Evolutionary conservation across 768 basidiomycete species (phyloP), one percentile per base, ranked within the genome.

Genomic region (Leucocoprinus birnbaumii): DNA sequence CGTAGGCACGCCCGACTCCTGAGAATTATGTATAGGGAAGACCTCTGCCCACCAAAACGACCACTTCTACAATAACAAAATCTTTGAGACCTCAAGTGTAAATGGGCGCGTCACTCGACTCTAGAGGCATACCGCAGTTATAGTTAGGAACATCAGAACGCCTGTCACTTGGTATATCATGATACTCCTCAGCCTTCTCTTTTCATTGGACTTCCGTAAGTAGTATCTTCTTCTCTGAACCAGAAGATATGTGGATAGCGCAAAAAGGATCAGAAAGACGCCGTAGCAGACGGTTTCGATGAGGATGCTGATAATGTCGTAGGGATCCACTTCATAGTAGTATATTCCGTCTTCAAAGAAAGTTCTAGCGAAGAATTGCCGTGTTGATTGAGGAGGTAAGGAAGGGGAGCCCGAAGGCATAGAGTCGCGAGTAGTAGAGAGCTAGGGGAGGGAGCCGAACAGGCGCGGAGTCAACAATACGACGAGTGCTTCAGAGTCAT

Each of bases 1-100:
- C 10, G 49, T 24, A 8, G 45, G 6, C 14, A 47, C 8, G 14
- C n/a, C 18, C 10, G 31, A 11, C 11, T n/a, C 3, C 1, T 1
- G 19, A 11, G 31, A n/a, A n/a, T n/a, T 18, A 18, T 5, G 21
- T 22, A 50, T 38, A 18, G 49, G 49, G 6, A 50, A 9, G 3
- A 41, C 37, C 41, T 50, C 49, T 16, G 49, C 21, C 49, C 49
- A 50, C 11, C 27, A 50, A 40, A 50, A 50, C 7, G 13, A 25
- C 49, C 49, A 50, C 21, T 50, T 50, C 49, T 50, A 18, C 25
- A 44, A 44, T 25, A 5, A 11, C 31, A 31, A 21, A 44, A 21
- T 44, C 21, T 8, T 3, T 21, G 24, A n/a, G n/a, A n/a, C n/a
- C n/a, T n/a, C n/a, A n/a, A n/a, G n/a, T n/a, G n/a, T n/a, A n/a